Evolutionary conservation across 805 yeast species (phyloP).

Genomic region (Blastobotrys chiropterorum): DNA sequence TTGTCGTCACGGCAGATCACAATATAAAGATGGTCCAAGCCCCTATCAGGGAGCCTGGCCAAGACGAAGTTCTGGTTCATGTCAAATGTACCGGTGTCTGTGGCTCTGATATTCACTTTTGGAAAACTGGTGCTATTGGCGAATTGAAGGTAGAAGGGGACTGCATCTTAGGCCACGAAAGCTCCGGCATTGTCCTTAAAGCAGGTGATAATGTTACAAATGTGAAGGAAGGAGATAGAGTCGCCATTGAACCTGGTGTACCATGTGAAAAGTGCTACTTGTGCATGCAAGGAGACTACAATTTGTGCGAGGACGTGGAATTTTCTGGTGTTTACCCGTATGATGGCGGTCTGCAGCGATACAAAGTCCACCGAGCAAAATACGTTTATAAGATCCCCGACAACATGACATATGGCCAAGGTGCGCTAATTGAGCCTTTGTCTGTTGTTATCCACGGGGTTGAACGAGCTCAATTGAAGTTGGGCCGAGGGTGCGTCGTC

Average conservation of each 20-base stretch:
- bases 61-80: slow-evolving; percentile 9
- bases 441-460: slow-evolving; percentile 79
- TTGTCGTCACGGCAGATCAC: not conserved
- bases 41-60: not conserved
- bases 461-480: slow-evolving; percentile 49
- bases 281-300: slow-evolving; percentile 80
- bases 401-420: slow-evolving; percentile 68
- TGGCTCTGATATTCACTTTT: slow-evolving; percentile 83
- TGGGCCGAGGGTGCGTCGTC: slow-evolving; percentile 44
- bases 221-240: slow-evolving; percentile 74
- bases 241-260: slow-evolving; percentile 73
- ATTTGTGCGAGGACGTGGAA: slow-evolving; percentile 72
- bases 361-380: slow-evolving; percentile 69
- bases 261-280: slow-evolving; percentile 72
- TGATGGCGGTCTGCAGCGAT: slow-evolving; percentile 69
- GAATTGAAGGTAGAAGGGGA: slow-evolving; percentile 65
- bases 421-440: slow-evolving; percentile 79
- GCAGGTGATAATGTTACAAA: slow-evolving; percentile 60
- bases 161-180: slow-evolving; percentile 86
- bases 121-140: slow-evolving; percentile 69
- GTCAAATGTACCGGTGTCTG: slow-evolving; percentile 80
- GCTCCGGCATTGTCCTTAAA: slow-evolving; percentile 68
- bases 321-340: slow-evolving; percentile 60
- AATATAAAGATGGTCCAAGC: not conserved
- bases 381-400: slow-evolving; percentile 73